Evolutionary conservation across 2,329 filamentous ascomycete species (phyloP).

Genomic region (Claviceps paspali): DNA sequence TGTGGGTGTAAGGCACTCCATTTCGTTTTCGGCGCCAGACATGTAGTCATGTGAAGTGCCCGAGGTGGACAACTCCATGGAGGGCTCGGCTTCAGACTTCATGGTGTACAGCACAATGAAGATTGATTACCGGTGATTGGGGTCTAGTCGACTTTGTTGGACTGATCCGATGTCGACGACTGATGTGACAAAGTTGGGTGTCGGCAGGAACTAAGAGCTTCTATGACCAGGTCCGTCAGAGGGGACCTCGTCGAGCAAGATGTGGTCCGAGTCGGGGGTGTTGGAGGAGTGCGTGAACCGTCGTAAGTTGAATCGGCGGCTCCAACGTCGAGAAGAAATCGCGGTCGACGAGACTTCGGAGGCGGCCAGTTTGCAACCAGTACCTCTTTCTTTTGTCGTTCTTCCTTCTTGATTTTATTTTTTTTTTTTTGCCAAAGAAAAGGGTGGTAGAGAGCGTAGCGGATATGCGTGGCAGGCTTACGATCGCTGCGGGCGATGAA

Average conservation of each 20-base stretch:
- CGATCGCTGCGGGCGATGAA: neutral
- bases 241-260: neutral
- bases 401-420: too few species aligned
- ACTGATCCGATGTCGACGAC: neutral
- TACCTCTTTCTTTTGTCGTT: too few species aligned
- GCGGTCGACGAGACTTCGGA: too few species aligned
- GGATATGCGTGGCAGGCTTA: slow-evolving; percentile 1
- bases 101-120: too few species aligned
- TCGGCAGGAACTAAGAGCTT: neutral
- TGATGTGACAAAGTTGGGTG: neutral
- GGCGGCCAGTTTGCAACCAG: too few species aligned
- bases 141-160: neutral
- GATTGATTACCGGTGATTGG: too few species aligned
- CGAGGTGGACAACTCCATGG: slow-evolving; percentile 17
- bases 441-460: slow-evolving; percentile 5
- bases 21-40: slow-evolving; percentile 16
- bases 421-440: too few species aligned
- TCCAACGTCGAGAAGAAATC: neutral
- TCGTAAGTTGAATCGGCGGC: neutral
- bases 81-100: slow-evolving; percentile 24
- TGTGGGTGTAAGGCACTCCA: slow-evolving; percentile 21
- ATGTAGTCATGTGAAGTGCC: slow-evolving; percentile 8
- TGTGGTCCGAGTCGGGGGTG: neutral
- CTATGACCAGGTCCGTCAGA: neutral
- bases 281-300: neutral